Conservation (phyloP, 768 basidiomycete genomes). For the Termitomyces sp. region DNA sequence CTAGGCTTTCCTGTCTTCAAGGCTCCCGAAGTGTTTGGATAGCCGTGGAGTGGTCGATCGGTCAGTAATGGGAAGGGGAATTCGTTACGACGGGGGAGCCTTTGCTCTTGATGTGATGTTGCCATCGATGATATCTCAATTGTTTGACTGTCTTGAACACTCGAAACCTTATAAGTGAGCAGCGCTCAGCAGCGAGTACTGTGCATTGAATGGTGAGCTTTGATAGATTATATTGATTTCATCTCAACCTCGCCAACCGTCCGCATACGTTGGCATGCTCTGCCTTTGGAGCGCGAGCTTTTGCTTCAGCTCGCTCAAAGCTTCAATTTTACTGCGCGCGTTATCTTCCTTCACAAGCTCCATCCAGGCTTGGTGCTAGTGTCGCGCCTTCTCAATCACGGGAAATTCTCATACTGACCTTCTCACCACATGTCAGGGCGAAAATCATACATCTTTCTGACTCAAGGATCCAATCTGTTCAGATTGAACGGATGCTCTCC, state of each 20-base stretch:
- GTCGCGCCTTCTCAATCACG: not conserved
- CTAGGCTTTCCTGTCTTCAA: not conserved
- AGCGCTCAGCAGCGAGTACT: too few species aligned
- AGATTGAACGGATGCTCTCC: too few species aligned
- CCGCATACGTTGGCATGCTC: not conserved
- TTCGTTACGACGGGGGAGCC: conserved; percentile 14
- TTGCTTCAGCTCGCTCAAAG: not conserved
- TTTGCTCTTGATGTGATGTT: conserved; percentile 5
- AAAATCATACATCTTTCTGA: not conserved
- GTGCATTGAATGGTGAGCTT: too few species aligned
- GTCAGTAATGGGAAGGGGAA: conserved; percentile 3
- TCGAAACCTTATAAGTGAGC: too few species aligned
- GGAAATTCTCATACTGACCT: not conserved
- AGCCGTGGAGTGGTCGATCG: conserved; percentile 1
- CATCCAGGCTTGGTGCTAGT: not conserved
- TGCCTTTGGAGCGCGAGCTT: not conserved
- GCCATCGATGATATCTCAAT: too few species aligned
- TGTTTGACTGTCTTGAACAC: too few species aligned
- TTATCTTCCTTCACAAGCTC: not conserved
- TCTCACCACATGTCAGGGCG: not conserved
- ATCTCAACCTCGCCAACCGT: too few species aligned
- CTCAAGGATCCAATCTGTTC: not conserved
- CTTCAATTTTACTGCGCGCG: not conserved
- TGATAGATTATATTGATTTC: too few species aligned
- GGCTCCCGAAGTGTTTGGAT: not conserved